Base-by-base conservation (phyloP, 2,329 filamentous ascomycete genomes). In the Falciphora oryzae region DNA sequence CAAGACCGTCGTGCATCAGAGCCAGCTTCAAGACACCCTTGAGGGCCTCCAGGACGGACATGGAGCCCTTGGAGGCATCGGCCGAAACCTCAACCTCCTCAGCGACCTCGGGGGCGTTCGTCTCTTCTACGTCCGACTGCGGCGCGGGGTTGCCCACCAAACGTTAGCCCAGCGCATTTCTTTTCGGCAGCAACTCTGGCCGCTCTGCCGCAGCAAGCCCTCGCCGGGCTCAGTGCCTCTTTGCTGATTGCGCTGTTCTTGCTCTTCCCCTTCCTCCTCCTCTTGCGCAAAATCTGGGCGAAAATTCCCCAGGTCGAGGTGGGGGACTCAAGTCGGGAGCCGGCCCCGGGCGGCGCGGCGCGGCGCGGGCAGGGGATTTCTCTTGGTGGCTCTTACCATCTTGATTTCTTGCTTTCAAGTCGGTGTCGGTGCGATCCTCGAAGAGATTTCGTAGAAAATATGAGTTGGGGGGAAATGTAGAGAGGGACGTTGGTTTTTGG, bases 121-220 rank as follows among this genome's bases (percentile, higher is more conserved):
- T 93, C 90, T 98, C 94, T 97, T 98, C 95, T 98, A 94, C 94
- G 93, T 98, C 94, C 93, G 94, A 98, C 95, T 97, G 73, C 69
- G 72, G 63, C 67, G 65, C 59, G 59, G 53, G 68, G 8, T 53
- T 53, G 44, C 18, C 44, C 16, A 53, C 44, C 44, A 25, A 53
- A n/a, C 18, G 44, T 53, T 53, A 53, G 44, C 44, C 44, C 44
- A 53, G 44, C 44, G 44, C 22, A 53, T 25, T 10, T 53, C n/a
- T 53, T 18, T 22, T 53, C n/a, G 44, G 44, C 44, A n/a, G 6
- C 44, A 10, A 53, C 44, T 25, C 44, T 25, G 22, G 44, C 18
- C 22, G 18, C 44, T 25, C 44, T 53, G 44, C 44, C 44, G 4
- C 44, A 3, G 44, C 44, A 10, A 53, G 3, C 44, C 4, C 44